Evolutionary conservation across 148 eudicot genomes (phyloP).

Genomic region (Agrostemma githago): DNA sequence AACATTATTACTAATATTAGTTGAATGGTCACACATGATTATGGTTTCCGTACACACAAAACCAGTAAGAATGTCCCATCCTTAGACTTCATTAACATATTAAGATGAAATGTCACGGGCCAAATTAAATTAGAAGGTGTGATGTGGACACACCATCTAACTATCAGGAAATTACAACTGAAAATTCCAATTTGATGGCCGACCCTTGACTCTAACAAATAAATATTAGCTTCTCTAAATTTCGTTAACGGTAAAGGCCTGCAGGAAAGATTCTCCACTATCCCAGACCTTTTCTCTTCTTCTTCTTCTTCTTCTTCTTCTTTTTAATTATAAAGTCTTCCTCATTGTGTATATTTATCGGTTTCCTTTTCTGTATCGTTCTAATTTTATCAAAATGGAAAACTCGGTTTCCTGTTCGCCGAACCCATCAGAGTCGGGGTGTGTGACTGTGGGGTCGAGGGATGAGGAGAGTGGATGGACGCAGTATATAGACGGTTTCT

Average conservation of each 20-base stretch:
- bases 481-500: slow-evolving; percentile 53
- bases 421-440: slow-evolving; percentile 6
- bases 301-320: too few species aligned
- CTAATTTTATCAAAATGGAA: slow-evolving; percentile 21
- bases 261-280: background rate
- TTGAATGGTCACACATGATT: background rate
- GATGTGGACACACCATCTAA: slow-evolving; percentile 4
- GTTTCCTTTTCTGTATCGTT: background rate
- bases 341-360: background rate
- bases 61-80: background rate
- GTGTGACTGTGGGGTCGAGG: background rate
- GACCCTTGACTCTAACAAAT: background rate
- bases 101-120: background rate
- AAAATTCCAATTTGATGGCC: slow-evolving; percentile 1
- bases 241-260: slow-evolving; percentile 5
- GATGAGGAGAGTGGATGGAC: slow-evolving; percentile 70
- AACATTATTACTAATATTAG: too few species aligned
- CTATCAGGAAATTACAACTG: background rate
- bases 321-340: background rate
- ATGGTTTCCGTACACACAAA: background rate
- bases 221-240: background rate
- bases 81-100: background rate
- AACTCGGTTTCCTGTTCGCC: slow-evolving; percentile 25
- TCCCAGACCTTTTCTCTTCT: background rate
- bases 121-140: background rate